These are phyloP conservation scores for Diplocarpon rosae DNA, from an alignment of 2,329 filamentous ascomycete genomes.

Conservation along the genomic window DNA sequence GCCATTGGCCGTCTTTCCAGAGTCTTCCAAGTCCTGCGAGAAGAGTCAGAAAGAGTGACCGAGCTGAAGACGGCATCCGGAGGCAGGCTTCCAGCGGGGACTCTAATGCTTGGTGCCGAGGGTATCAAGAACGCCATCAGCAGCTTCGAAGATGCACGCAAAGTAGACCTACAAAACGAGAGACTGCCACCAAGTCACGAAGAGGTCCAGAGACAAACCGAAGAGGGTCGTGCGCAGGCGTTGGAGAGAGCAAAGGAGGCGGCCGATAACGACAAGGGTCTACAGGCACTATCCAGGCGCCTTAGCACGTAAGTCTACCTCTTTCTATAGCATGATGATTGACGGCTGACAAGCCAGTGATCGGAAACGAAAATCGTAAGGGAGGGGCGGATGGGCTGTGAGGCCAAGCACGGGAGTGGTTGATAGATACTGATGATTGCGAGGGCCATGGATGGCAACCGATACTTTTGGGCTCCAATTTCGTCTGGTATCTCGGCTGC, in stretches of 20 bases:
- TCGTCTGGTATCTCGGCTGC: neutral
- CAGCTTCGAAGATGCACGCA: conserved; percentile 91
- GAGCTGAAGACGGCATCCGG: conserved; percentile 96
- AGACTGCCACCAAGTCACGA: conserved; percentile 84
- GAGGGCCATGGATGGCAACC: neutral
- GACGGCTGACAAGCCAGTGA: conserved; percentile 2
- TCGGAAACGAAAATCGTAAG: conserved; percentile 2
- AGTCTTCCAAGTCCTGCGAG: conserved; percentile 95
- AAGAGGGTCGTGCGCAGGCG: conserved; percentile 71
- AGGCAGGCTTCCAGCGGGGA: conserved; percentile 84
- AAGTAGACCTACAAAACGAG: conserved; percentile 96
- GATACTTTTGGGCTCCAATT: neutral
- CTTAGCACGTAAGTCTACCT: conserved; percentile 81
- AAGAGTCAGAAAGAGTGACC: conserved; percentile 93
- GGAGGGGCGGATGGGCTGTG: conserved; percentile 1
- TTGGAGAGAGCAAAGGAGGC: conserved; percentile 78
- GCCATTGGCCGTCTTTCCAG: conserved; percentile 93
- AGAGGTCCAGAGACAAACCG: conserved; percentile 74
- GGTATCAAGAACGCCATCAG: conserved; percentile 98
- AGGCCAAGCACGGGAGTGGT: no score
- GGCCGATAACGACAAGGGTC: conserved; percentile 80
- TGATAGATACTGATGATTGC: conserved; percentile 16
- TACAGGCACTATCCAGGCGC: conserved; percentile 78
- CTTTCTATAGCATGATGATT: neutral
- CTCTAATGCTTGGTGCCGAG: conserved; percentile 94